Conservation (phyloP, 2,329 filamentous ascomycete genomes). For the Macrophomina phaseolina region DNA sequence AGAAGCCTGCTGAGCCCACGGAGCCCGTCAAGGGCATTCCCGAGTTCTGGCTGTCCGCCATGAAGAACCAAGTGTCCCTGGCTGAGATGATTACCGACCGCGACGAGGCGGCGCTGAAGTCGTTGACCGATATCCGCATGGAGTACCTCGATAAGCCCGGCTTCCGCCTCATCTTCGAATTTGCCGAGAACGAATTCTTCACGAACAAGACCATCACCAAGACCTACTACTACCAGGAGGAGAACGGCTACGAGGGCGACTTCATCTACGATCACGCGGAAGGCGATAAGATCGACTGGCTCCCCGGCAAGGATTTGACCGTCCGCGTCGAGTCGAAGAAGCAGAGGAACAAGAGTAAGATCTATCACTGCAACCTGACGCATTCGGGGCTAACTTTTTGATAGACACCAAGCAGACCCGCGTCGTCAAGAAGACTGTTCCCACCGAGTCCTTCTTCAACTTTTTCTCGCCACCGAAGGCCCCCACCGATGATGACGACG, state of each 20-base stretch:
- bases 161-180: conserved; percentile 98
- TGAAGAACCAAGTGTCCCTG: conserved; percentile 98
- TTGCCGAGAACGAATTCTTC: conserved; percentile 94
- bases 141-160: conserved; percentile 98
- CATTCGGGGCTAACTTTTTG: not conserved
- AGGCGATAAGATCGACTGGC: conserved; percentile 98
- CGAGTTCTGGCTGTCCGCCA: conserved; percentile 98
- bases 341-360: conserved; percentile 98
- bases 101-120: conserved; percentile 91
- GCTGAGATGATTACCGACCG: conserved; percentile 99
- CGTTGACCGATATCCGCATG: conserved; percentile 93
- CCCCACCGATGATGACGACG: conserved; percentile 75
- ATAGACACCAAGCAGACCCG: conserved; percentile 99
- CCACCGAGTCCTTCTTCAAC: conserved; percentile 96
- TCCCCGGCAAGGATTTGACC: conserved; percentile 88
- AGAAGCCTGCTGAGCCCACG: conserved; percentile 64
- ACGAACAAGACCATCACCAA: conserved; percentile 96
- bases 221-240: conserved; percentile 98
- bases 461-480: conserved; percentile 97
- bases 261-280: conserved; percentile 99
- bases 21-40: conserved; percentile 79
- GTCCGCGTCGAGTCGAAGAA: conserved; percentile 98
- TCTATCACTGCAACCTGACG: not conserved
- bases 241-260: conserved; percentile 97
- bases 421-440: conserved; percentile 98